Conservation (phyloP, 1,139 yeast species). For the Yamadazyma jaroonii region DNA sequence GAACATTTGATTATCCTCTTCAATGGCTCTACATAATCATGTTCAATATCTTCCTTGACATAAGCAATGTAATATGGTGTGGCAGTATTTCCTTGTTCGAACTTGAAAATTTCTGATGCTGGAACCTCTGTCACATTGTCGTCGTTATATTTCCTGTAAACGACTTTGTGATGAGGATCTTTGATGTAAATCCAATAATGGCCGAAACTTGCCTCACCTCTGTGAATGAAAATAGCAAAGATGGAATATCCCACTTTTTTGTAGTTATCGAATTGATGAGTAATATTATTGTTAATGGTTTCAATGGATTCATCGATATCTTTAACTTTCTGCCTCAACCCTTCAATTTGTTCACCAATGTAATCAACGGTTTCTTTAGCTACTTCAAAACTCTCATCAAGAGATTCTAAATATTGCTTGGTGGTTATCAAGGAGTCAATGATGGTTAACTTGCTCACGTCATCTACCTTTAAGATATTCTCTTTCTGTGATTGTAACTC, state of each 20-base stretch:
- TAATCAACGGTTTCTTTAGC: conserved; percentile 35
- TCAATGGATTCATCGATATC: conserved; percentile 22
- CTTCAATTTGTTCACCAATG: conserved; percentile 28
- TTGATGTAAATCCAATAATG: conserved; percentile 95
- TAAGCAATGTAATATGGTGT: conserved; percentile 92
- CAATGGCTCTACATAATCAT: conserved; percentile 65
- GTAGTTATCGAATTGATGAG: conserved; percentile 59
- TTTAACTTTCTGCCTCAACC: conserved; percentile 18
- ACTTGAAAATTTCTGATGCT: conserved; percentile 71
- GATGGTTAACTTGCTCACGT: conserved; percentile 48
- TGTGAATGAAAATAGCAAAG: conserved; percentile 89
- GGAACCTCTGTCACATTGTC: conserved; percentile 83
- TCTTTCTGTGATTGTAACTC: conserved; percentile 42
- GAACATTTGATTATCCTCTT: conserved; percentile 40
- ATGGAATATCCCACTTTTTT: conserved; percentile 70
- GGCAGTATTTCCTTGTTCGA: conserved; percentile 72
- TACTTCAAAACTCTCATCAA: conserved; percentile 21
- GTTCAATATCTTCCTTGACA: conserved; percentile 61
- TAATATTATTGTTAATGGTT: conserved; percentile 41
- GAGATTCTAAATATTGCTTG: conserved; percentile 49
- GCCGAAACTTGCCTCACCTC: conserved; percentile 95
- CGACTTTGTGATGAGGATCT: conserved; percentile 59
- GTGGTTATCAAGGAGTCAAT: conserved; percentile 50
- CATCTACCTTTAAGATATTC: conserved; percentile 41
- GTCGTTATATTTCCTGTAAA: conserved; percentile 89